Conservation (phyloP, 73 alveolate genomes). For the Paramecium biaurelia region DNA sequence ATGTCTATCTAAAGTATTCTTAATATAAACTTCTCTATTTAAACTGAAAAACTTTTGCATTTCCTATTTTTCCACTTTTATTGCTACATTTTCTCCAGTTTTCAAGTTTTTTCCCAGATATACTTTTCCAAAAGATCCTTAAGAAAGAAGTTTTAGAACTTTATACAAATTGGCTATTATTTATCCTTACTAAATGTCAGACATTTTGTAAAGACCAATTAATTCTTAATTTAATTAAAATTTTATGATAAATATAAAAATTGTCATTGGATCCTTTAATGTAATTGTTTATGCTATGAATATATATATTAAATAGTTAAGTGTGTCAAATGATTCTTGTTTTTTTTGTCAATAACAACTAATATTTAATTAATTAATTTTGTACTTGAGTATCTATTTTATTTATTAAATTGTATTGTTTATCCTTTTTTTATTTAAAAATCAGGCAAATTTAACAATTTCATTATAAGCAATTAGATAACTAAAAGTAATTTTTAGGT, state of each 20-base stretch:
- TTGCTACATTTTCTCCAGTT: conserved; percentile 43
- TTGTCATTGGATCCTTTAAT: background rate
- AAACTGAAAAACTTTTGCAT: background rate
- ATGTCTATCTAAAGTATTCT: background rate
- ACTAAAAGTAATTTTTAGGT: no score
- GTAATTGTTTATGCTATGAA: background rate
- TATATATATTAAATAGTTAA: background rate
- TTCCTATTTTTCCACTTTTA: conserved; percentile 49
- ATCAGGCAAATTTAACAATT: no score
- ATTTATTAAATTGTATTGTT: no score
- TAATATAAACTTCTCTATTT: background rate
- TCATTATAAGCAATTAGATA: no score
- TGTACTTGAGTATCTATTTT: background rate
- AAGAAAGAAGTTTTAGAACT: background rate
- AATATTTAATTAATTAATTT: background rate
- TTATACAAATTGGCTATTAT: background rate
- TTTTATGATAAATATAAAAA: background rate
- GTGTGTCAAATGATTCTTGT: background rate
- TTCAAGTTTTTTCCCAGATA: conserved; percentile 28
- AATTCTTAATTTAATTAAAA: background rate
- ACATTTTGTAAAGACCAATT: background rate
- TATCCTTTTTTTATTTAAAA: no score
- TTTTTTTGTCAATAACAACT: background rate
- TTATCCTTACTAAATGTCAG: background rate
- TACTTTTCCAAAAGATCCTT: conserved; percentile 62